A percentile compares a stretch with the other conserved stretches of the same genome.
These are phyloP conservation scores for Malassezia obtusa DNA, from an alignment of 1,284 basidiomycete genomes.

Conservation along the genomic window DNA sequence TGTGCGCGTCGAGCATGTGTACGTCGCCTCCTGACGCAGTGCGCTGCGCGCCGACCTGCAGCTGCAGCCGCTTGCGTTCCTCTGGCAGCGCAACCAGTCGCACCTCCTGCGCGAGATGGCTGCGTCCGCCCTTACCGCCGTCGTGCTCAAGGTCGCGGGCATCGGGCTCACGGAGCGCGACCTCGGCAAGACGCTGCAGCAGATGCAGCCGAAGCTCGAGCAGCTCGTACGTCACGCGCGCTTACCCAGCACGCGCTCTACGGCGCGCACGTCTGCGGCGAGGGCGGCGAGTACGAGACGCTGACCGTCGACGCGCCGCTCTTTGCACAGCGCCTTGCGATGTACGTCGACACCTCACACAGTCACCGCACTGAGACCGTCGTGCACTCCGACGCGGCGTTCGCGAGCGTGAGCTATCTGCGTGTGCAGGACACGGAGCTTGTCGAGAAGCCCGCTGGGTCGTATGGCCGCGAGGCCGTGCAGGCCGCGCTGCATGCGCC, in stretches of 20 bases:
- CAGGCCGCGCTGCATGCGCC: conserved; percentile 9
- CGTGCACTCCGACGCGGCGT: conserved; percentile 32
- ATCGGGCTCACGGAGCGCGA: conserved; percentile 69
- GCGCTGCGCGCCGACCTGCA: conserved; percentile 54
- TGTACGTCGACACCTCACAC: conserved; percentile 54
- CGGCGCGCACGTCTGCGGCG: conserved; percentile 87
- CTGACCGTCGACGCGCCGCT: conserved; percentile 80
- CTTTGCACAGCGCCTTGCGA: conserved; percentile 65
- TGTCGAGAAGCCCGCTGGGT: conserved; percentile 20
- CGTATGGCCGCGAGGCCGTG: background rate
- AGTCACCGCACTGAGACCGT: conserved; percentile 27
- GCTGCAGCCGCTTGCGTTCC: conserved; percentile 71
- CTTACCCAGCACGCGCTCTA: conserved; percentile 57
- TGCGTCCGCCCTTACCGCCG: conserved; percentile 63
- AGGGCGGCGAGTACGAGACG: conserved; percentile 97
- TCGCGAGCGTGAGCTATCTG: conserved; percentile 42
- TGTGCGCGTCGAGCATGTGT: conserved; percentile 88
- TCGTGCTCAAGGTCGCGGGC: conserved; percentile 93
- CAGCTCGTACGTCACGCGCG: conserved; percentile 51
- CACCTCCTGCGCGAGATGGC: conserved; percentile 82
- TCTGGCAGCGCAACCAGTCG: conserved; percentile 86
- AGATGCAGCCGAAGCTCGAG: conserved; percentile 65
- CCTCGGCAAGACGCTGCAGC: conserved; percentile 65
- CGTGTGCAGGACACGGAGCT: conserved; percentile 24
- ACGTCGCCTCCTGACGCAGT: conserved; percentile 39